Evolutionary conservation across 129 eudicot species (phyloP).

Genomic region (Daucus carota): DNA sequence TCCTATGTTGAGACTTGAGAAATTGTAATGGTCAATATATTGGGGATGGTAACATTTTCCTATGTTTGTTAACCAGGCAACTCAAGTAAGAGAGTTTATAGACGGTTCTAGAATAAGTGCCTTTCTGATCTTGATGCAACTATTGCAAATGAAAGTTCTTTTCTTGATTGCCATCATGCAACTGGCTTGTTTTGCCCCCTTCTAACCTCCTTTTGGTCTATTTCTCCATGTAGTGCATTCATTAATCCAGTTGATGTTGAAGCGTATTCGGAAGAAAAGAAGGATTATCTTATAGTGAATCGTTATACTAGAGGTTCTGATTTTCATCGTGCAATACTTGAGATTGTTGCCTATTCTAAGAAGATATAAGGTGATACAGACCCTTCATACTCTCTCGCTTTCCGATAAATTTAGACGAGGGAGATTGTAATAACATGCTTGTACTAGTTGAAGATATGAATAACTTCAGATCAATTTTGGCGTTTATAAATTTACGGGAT

Average conservation of each 20-base stretch:
- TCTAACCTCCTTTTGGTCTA: neutral
- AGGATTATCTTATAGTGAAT: constrained; percentile 44
- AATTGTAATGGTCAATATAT: no score
- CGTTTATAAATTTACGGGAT: neutral
- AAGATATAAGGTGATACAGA: constrained; percentile 11
- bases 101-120: no score
- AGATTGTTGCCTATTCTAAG: constrained; percentile 64
- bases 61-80: no score
- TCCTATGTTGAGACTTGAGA: no score
- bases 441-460: neutral
- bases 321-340: constrained; percentile 76
- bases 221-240: constrained; percentile 56
- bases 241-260: constrained; percentile 92
- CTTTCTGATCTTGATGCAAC: no score
- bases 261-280: constrained; percentile 83
- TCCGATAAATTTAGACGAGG: neutral
- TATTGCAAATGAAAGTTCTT: neutral
- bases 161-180: neutral
- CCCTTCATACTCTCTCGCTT: neutral
- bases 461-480: neutral
- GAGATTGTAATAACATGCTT: neutral
- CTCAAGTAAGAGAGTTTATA: no score
- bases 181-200: neutral
- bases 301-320: constrained; percentile 83
- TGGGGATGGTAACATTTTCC: neutral